A percentile compares a stretch with the other conserved stretches of the same genome.
phyloP scores from a whole-genome alignment of 2,329 filamentous ascomycete genomes.

The Periconia sp. region DNA sequence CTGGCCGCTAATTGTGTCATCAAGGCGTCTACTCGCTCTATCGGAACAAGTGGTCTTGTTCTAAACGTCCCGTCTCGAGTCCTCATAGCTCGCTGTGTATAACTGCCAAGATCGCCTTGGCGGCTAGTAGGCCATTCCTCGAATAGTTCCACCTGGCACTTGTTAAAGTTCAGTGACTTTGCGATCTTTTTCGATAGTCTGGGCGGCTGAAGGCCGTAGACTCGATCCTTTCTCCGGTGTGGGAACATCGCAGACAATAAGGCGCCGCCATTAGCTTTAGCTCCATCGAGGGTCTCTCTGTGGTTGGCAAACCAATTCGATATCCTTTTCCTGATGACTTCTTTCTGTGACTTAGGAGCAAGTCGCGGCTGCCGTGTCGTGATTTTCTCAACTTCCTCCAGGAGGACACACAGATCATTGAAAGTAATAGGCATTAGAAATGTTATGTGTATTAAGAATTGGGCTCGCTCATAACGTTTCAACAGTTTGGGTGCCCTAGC shows the following conservation, averaged over 20 bases:
- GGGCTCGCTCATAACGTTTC: too few relatives aligned
- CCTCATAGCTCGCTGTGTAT: slow-evolving; percentile 69
- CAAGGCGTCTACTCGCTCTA: slow-evolving; percentile 74
- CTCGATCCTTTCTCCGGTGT: slow-evolving; percentile 75
- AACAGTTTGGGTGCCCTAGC: too few relatives aligned
- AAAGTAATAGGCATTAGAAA: slow-evolving; percentile 69
- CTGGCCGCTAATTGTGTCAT: slow-evolving; percentile 71
- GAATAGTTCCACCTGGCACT: slow-evolving; percentile 66
- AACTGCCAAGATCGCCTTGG: slow-evolving; percentile 72
- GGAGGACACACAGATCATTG: slow-evolving; percentile 72
- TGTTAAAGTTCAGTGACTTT: slow-evolving; percentile 69
- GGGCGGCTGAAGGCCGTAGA: slow-evolving; percentile 71
- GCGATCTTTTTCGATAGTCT: slow-evolving; percentile 71
- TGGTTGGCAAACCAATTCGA: slow-evolving; percentile 73
- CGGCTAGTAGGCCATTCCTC: slow-evolving; percentile 66
- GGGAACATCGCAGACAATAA: slow-evolving; percentile 79
- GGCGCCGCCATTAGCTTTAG: slow-evolving; percentile 64
- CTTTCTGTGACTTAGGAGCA: slow-evolving; percentile 36
- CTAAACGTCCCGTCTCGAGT: slow-evolving; percentile 58
- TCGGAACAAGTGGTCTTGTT: slow-evolving; percentile 53
- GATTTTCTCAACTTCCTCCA: slow-evolving; percentile 69
- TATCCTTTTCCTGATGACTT: slow-evolving; percentile 50
- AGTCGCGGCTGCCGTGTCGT: slow-evolving; percentile 49
- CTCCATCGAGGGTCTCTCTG: slow-evolving; percentile 61
- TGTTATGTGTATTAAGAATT: not conserved